Base-by-base conservation (phyloP, 805 yeast genomes). In the Monosporozyma yasuniensis region DNA sequence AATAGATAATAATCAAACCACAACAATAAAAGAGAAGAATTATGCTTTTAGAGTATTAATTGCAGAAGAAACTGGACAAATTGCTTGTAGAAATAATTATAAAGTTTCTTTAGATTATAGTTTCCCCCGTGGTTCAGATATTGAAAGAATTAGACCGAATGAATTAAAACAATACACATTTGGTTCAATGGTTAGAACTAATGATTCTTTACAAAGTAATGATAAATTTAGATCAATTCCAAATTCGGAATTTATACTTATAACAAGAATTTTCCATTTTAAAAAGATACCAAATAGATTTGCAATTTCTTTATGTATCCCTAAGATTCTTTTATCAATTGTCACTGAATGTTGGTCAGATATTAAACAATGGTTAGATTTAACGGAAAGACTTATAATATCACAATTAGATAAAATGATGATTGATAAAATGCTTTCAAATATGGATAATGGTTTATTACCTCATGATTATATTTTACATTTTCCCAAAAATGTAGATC, bases 141-240 rank as follows among this genome's bases (percentile, higher is more conserved):
- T 61, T 53, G 60, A 57, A 19, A 61, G 59, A 32, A 63, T 66
- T 22, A 56, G 68, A 41, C 59, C 59, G 2, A 62, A 56, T 48
- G 68, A 69, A 43, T 52, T 72, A 43, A 61, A 65, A 48, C 72
- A 71, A 25, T 64, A 68, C 47, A 67, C 69, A 50, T 71, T 72
- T 56, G 74, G 75, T 1, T 71, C 72, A 14, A 67, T 69, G 3
- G 58, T 72, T 52, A 61, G 66, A 53, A 61, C 56, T 50, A 64
- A 51, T 44, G 64, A 55, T 42, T 57, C 53, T 50, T 60, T 56
- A 25, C 55, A 56, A 35, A 12, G 34, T 8, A 57, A 54, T 34
- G 70, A 46, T 61, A 71, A 60, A 50, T 55, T 61, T 53, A 54
- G 65, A 53, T 45, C 55, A 27, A 54, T 60, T 47, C 58, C 66